A percentile compares a stretch with the other conserved stretches of the same genome.
Conservation (phyloP, 306 rosid species). For the Rosa multiflora region DNA sequence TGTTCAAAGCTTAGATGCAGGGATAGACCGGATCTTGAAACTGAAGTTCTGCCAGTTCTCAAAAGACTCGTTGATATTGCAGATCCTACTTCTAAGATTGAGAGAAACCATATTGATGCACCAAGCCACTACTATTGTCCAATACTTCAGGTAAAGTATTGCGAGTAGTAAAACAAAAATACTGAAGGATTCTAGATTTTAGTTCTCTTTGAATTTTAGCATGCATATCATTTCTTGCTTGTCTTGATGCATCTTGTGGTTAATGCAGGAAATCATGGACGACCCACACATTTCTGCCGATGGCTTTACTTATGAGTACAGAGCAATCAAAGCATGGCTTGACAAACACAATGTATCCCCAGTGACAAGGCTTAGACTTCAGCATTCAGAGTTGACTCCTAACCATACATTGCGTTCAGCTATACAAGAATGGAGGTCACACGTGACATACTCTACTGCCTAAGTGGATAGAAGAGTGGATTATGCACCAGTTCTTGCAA, state of each 20-base stretch:
- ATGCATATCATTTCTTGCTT: background rate
- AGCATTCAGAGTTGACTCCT: constrained; percentile 59
- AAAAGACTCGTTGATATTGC: constrained; percentile 54
- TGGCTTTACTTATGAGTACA: constrained; percentile 79
- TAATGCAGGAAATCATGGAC: constrained; percentile 75
- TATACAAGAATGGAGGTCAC: constrained; percentile 82
- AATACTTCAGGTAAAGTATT: constrained; percentile 74
- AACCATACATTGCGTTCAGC: constrained; percentile 80
- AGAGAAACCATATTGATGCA: constrained; percentile 32
- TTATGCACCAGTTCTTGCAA: background rate
- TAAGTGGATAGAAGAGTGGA: background rate
- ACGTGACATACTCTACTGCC: constrained; percentile 20
- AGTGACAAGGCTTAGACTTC: constrained; percentile 58
- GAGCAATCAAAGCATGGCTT: constrained; percentile 94
- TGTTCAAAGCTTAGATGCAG: constrained; percentile 86
- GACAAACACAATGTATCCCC: constrained; percentile 72
- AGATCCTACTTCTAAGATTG: constrained; percentile 45
- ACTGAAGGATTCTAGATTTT: background rate
- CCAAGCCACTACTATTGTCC: constrained; percentile 92
- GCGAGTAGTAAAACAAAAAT: background rate
- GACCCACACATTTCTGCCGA: constrained; percentile 89
- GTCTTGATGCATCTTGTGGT: constrained; percentile 10
- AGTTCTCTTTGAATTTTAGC: background rate
- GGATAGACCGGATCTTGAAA: constrained; percentile 92
- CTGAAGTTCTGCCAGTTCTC: constrained; percentile 84